These are phyloP conservation scores for Globisporangium orthogonon DNA, from an alignment of 352 stramenopile genomes.

Conservation along the genomic window DNA sequence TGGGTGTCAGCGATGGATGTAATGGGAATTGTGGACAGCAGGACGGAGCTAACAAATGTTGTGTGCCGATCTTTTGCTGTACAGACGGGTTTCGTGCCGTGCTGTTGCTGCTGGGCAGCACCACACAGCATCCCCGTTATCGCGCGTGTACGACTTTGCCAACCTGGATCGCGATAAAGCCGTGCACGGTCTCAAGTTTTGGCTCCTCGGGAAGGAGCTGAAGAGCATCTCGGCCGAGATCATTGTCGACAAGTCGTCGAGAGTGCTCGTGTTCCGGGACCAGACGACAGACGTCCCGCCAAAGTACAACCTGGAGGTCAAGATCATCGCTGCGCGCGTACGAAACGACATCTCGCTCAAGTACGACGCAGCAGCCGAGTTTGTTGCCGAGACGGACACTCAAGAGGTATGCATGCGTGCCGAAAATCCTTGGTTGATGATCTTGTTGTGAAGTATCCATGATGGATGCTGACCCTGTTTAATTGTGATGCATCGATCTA, in stretches of 20 bases:
- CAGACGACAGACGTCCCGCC: constrained; percentile 43
- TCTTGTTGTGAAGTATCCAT: neutral
- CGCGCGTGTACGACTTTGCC: constrained; percentile 80
- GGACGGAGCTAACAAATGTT: neutral
- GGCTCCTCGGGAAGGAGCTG: constrained; percentile 63
- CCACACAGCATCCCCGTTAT: constrained; percentile 46
- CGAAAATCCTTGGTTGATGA: neutral
- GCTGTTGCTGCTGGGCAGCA: constrained; percentile 41
- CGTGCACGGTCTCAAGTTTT: constrained; percentile 63
- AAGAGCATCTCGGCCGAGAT: constrained; percentile 70
- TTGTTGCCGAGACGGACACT: constrained; percentile 62
- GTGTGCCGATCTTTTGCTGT: constrained; percentile 4
- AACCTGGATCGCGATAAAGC: constrained; percentile 75
- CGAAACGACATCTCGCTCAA: constrained; percentile 54
- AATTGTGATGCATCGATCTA: neutral
- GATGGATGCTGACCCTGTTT: neutral
- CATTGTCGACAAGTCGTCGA: constrained; percentile 68
- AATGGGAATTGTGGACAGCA: neutral
- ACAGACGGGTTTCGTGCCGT: constrained; percentile 64
- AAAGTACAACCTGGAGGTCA: constrained; percentile 78
- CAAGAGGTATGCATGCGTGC: constrained; percentile 30
- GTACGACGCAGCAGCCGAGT: constrained; percentile 49
- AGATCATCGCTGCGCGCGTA: constrained; percentile 72
- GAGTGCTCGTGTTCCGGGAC: constrained; percentile 75
- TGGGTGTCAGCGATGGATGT: neutral